A percentile compares a stretch with the other conserved stretches of the same genome.
Conservation (phyloP, 176 grass and related monocot species). For the Oryza officinalis region DNA sequence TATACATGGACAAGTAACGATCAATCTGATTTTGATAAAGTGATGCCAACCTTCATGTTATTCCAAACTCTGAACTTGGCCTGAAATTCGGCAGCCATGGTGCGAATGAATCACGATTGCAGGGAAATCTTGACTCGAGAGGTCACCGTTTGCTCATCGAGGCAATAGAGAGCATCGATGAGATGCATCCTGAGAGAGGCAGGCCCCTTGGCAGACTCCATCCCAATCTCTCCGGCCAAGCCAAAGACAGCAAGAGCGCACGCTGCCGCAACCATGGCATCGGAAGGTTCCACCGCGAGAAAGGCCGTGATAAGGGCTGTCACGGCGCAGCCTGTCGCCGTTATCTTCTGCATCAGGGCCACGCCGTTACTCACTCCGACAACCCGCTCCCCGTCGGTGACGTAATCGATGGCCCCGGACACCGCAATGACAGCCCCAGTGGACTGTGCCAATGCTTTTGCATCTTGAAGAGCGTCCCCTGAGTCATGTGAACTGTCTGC, state of each 20-base stretch:
- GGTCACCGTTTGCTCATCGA: slow-evolving; percentile 44
- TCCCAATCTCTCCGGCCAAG: slow-evolving; percentile 66
- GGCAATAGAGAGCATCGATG: slow-evolving; percentile 61
- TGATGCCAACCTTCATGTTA: background rate
- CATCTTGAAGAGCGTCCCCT: slow-evolving; percentile 53
- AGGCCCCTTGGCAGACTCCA: slow-evolving; percentile 67
- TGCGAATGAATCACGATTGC: background rate
- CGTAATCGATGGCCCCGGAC: slow-evolving; percentile 68
- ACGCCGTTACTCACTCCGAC: slow-evolving; percentile 62
- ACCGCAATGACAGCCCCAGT: slow-evolving; percentile 58
- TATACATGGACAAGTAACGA: background rate
- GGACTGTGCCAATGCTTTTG: slow-evolving; percentile 58
- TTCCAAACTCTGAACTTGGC: background rate
- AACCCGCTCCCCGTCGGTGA: slow-evolving; percentile 56
- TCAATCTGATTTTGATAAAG: background rate
- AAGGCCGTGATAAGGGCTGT: slow-evolving; percentile 77
- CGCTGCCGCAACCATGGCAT: slow-evolving; percentile 43
- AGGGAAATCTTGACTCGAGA: slow-evolving; percentile 50
- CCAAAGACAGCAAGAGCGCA: slow-evolving; percentile 75
- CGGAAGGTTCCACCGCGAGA: slow-evolving; percentile 61
- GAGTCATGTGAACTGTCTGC: slow-evolving; percentile 73
- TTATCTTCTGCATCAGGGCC: slow-evolving; percentile 85
- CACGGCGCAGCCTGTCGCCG: slow-evolving; percentile 69
- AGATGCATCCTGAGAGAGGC: slow-evolving; percentile 84
- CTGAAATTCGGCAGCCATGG: background rate